Evolutionary conservation across 805 yeast species (phyloP).

Genomic region (Nakazawaea ernobii): DNA sequence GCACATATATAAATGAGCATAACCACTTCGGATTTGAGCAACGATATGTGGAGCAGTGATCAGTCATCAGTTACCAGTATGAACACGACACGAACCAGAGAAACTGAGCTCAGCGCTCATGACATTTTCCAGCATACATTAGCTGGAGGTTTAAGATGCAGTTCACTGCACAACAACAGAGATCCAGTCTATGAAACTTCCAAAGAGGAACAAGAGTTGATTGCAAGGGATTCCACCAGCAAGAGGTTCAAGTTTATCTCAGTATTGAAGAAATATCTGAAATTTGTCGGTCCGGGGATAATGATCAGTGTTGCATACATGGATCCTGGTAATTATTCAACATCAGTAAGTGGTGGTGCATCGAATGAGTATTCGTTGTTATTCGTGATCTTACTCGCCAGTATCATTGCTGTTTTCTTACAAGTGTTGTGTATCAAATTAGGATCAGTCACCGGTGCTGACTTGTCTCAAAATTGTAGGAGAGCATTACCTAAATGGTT

Average conservation of each 20-base stretch:
- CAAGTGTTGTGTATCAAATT: constrained; percentile 39
- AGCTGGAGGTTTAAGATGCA: not conserved
- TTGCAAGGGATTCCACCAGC: not conserved
- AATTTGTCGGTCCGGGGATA: constrained; percentile 42
- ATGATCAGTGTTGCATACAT: constrained; percentile 45
- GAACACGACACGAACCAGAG: too few species aligned
- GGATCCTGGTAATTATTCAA: constrained; percentile 50
- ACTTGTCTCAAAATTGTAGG: constrained; percentile 38
- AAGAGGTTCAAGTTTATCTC: not conserved
- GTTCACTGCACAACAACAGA: not conserved
- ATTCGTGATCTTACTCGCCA: constrained; percentile 36
- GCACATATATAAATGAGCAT: too few species aligned
- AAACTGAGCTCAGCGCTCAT: not conserved
- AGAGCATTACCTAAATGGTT: constrained; percentile 33
- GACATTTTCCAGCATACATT: not conserved
- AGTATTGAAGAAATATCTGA: constrained; percentile 29
- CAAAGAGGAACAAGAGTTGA: not conserved
- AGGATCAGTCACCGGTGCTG: constrained; percentile 45
- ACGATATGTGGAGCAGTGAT: too few species aligned
- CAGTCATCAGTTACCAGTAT: too few species aligned
- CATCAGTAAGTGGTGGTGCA: constrained; percentile 44
- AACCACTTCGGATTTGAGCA: too few species aligned
- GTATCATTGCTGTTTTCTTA: constrained; percentile 39
- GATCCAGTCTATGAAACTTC: not conserved
- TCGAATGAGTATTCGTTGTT: constrained; percentile 35